Evolutionary conservation across 225 moss, liverwort and hornwort genomes (phyloP).

Genomic region (Rhytidiadelphus loreus): DNA sequence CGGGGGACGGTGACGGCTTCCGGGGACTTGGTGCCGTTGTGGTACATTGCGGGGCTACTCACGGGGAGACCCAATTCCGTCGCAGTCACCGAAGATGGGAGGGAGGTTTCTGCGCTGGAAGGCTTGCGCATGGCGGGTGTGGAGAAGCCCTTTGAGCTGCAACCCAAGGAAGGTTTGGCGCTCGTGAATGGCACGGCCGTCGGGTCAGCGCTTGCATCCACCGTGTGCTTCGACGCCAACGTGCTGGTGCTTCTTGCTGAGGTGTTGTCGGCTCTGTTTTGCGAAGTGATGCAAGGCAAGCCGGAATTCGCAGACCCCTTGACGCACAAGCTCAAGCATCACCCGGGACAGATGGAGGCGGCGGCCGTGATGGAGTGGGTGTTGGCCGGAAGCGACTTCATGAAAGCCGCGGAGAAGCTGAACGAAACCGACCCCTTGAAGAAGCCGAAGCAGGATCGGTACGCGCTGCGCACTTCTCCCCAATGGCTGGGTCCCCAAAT

Average conservation of each 20-base stretch:
- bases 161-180: neutral
- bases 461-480: neutral
- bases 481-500: neutral
- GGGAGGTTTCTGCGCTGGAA: neutral
- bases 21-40: conserved; percentile 23
- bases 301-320: too few relatives aligned
- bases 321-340: neutral
- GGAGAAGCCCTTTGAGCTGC: neutral
- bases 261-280: neutral
- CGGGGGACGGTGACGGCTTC: conserved; percentile 38
- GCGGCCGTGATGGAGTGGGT: neutral
- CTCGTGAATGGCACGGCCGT: neutral
- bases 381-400: neutral
- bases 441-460: conserved; percentile 10
- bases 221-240: neutral
- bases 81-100: neutral
- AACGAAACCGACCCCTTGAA: neutral
- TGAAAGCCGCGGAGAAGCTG: neutral
- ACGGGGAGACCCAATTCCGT: neutral
- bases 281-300: neutral
- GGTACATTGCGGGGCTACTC: neutral
- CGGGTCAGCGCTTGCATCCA: neutral
- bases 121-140: neutral
- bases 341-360: neutral
- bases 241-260: neutral